phyloP scores from a whole-genome alignment of 441 rosid genomes.

The Theobroma grandiflorum region DNA sequence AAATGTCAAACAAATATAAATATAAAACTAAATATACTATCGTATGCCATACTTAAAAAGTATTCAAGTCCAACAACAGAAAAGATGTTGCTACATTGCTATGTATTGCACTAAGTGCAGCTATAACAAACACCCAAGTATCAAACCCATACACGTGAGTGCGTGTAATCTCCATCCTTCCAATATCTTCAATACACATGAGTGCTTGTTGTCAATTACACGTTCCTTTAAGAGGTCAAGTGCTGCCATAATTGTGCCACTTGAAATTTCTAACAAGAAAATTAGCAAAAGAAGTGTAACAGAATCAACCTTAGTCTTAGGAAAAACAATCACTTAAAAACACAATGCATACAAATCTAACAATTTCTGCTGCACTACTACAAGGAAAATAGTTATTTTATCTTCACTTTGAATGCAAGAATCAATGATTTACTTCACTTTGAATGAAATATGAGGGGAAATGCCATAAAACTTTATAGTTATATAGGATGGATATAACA shows the following conservation, averaged over 20 bases:
- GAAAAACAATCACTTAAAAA: not conserved
- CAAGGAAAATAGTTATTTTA: not conserved
- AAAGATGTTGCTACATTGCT: too few relatives aligned
- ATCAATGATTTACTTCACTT: not conserved
- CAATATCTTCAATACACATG: too few relatives aligned
- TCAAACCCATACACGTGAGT: too few relatives aligned
- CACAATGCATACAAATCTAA: not conserved
- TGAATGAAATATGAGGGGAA: not conserved
- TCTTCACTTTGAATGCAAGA: not conserved
- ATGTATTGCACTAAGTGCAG: too few relatives aligned
- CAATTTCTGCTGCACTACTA: not conserved
- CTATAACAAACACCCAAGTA: too few relatives aligned
- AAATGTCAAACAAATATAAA: too few relatives aligned
- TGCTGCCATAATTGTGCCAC: constrained; percentile 91
- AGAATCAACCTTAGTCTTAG: not conserved
- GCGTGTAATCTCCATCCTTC: too few relatives aligned
- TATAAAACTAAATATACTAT: too few relatives aligned
- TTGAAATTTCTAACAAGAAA: constrained; percentile 43
- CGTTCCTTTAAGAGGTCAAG: constrained; percentile 69
- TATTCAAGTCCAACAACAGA: too few relatives aligned
- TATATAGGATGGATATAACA: not conserved
- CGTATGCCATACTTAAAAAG: too few relatives aligned
- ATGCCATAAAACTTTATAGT: not conserved
- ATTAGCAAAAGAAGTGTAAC: not conserved
- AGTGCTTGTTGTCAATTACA: constrained; percentile 72